Evolutionary conservation across 1,284 basidiomycete genomes (phyloP).

Genomic region (Neolentinus lepideus): DNA sequence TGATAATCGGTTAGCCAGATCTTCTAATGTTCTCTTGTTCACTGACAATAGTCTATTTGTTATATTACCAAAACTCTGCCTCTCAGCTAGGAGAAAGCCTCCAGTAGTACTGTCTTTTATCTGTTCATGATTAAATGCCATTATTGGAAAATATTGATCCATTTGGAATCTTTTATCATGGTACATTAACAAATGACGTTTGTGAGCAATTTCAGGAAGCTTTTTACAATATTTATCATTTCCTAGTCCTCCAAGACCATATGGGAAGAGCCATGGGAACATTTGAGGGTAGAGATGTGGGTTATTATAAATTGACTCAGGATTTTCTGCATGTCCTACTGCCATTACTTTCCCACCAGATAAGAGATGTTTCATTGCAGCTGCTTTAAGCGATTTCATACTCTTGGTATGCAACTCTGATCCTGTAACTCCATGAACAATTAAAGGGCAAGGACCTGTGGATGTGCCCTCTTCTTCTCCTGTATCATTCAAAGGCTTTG

Average conservation of each 20-base stretch:
- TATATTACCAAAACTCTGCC: not conserved
- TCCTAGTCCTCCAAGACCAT: conserved; percentile 17
- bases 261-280: conserved; percentile 24
- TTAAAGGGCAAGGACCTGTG: conserved; percentile 13
- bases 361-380: conserved; percentile 15
- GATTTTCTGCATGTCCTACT: conserved; percentile 5
- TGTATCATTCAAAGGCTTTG: conserved; percentile 10
- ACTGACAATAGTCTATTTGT: conserved; percentile 14
- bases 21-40: conserved; percentile 17
- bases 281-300: conserved; percentile 10
- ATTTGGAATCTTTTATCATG: conserved; percentile 31
- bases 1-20: conserved; percentile 15
- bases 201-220: conserved; percentile 11
- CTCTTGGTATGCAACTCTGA: conserved; percentile 6
- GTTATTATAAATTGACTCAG: conserved; percentile 18
- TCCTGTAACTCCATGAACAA: conserved; percentile 14
- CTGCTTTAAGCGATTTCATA: conserved; percentile 6
- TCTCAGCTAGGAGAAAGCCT: conserved; percentile 21
- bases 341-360: conserved; percentile 6
- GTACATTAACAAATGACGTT: conserved; percentile 25
- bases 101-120: conserved; percentile 19
- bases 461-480: conserved; percentile 10
- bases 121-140: conserved; percentile 33
- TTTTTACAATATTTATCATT: conserved; percentile 3
- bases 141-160: conserved; percentile 25